phyloP scores from a whole-genome alignment of 140 eudicot species.

The Senecio squalidus region DNA sequence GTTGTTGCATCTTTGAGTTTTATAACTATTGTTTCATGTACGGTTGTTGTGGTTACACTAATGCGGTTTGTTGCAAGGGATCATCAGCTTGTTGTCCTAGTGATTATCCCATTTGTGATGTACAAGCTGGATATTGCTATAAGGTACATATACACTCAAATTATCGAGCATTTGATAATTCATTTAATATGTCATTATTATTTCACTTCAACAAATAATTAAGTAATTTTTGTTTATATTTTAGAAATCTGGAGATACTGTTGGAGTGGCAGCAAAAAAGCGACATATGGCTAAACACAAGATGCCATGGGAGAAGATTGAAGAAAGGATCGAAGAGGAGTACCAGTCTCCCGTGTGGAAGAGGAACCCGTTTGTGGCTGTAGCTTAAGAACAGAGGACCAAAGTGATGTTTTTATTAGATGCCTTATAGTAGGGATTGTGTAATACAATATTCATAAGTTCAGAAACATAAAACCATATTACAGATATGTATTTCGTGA shows the following conservation, averaged over 20 bases:
- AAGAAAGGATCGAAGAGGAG: conserved; percentile 21
- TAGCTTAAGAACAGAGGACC: conserved; percentile 13
- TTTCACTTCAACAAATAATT: background rate
- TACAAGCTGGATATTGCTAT: conserved; percentile 44
- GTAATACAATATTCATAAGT: conserved; percentile 4
- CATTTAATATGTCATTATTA: background rate
- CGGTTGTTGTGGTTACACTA: conserved; percentile 50
- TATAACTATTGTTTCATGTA: conserved; percentile 36
- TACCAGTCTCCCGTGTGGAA: conserved; percentile 40
- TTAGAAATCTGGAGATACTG: conserved; percentile 24
- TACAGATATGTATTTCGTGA: conserved; percentile 17
- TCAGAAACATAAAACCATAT: background rate
- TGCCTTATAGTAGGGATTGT: conserved; percentile 17
- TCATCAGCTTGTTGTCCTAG: conserved; percentile 50
- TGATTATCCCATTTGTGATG: conserved; percentile 63
- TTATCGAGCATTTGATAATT: background rate
- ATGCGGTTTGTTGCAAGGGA: conserved; percentile 55
- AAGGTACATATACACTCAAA: conserved; percentile 30
- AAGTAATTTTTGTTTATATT: background rate
- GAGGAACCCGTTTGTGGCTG: conserved; percentile 37
- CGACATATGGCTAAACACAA: conserved; percentile 38
- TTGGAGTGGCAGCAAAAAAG: conserved; percentile 53
- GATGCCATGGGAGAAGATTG: conserved; percentile 49
- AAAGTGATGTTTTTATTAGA: conserved; percentile 22
- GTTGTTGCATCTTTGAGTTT: conserved; percentile 54